Evolutionary conservation across 139 green algal species (phyloP).

Genomic region (Tetraselmis chui): DNA sequence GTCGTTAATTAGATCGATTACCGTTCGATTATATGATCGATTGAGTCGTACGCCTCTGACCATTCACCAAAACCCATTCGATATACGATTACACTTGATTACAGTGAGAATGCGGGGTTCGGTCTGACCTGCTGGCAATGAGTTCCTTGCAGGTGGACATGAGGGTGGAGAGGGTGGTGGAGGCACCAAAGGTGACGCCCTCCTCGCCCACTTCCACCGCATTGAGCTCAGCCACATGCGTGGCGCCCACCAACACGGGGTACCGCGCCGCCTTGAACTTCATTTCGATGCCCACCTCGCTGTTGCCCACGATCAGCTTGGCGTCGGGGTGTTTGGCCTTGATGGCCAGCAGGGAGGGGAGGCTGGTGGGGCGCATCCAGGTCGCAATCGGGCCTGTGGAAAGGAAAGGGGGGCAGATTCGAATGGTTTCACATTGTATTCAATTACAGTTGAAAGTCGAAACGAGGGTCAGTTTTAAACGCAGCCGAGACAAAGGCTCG

Average conservation of each 20-base stretch:
- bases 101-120: neutral
- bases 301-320: constrained; percentile 88
- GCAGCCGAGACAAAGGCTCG: too few species aligned
- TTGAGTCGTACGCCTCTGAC: too few species aligned
- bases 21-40: too few species aligned
- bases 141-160: constrained; percentile 36
- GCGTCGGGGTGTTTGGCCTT: constrained; percentile 49
- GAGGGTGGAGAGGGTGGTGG: constrained; percentile 61
- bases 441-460: neutral
- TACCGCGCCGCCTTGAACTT: constrained; percentile 89
- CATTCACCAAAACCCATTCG: too few species aligned
- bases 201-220: constrained; percentile 23
- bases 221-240: constrained; percentile 78
- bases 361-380: constrained; percentile 43
- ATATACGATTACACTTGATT: too few species aligned
- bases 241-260: constrained; percentile 64
- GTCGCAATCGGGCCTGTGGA: constrained; percentile 7
- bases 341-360: constrained; percentile 71
- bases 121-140: constrained; percentile 18
- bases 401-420: too few species aligned
- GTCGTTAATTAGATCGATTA: too few species aligned
- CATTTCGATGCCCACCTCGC: constrained; percentile 94
- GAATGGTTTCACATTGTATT: neutral
- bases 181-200: constrained; percentile 1
- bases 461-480: too few species aligned